These are phyloP conservation scores for Aegilops umbellulata DNA, from an alignment of 176 grass and related monocot genomes.

Conservation along the genomic window DNA sequence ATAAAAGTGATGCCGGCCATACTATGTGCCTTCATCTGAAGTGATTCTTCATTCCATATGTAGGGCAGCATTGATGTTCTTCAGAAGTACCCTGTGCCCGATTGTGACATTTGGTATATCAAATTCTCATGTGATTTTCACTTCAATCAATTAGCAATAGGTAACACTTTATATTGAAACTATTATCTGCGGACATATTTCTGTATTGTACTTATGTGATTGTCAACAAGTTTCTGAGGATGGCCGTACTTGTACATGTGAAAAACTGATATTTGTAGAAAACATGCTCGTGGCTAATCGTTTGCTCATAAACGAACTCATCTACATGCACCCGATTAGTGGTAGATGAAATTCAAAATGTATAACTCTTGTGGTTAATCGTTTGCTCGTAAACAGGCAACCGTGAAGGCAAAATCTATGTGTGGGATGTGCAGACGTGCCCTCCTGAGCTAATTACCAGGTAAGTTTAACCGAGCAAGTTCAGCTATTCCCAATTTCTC, in stretches of 20 bases:
- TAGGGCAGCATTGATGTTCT: too few species aligned
- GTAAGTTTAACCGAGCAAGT: conserved; percentile 20
- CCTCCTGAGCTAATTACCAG: conserved; percentile 60
- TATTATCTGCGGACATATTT: background rate
- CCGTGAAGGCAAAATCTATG: conserved; percentile 82
- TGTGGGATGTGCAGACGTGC: conserved; percentile 90
- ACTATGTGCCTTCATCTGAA: background rate
- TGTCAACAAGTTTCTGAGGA: background rate
- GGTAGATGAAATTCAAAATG: background rate
- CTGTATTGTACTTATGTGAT: background rate
- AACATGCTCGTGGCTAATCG: background rate
- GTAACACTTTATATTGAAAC: too few species aligned
- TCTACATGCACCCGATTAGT: background rate
- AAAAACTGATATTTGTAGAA: background rate
- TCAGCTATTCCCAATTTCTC: background rate
- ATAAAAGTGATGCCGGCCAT: background rate
- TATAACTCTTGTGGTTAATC: background rate
- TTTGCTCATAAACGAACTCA: background rate
- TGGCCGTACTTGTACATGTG: background rate
- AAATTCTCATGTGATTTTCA: too few species aligned
- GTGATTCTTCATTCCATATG: too few species aligned
- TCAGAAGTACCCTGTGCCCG: too few species aligned
- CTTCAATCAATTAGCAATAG: too few species aligned
- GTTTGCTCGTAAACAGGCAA: conserved; percentile 52
- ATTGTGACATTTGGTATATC: too few species aligned